Conservation (phyloP, 352 stramenopile genomes). For the Globisporangium viniferum region DNA sequence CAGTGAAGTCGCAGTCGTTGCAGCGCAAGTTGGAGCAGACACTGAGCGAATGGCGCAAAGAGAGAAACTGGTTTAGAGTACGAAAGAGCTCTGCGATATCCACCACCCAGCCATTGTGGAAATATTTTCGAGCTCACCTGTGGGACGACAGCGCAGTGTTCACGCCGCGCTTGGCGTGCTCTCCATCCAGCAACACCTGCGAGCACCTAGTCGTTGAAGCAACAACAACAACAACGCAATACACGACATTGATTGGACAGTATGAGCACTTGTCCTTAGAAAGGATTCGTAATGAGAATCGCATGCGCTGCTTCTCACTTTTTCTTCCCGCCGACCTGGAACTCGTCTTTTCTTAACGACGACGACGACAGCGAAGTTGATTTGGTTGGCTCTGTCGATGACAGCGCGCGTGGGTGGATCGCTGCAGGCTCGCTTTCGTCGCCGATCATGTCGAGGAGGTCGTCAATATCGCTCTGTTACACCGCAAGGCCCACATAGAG, state of each 20-base stretch:
- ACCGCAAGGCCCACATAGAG: background rate
- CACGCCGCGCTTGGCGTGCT: constrained; percentile 50
- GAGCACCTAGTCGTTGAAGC: constrained; percentile 38
- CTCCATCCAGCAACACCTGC: constrained; percentile 50
- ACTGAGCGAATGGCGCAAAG: constrained; percentile 15
- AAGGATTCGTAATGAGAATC: background rate
- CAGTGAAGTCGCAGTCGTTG: constrained; percentile 81
- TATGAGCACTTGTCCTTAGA: background rate
- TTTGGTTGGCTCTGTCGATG: background rate
- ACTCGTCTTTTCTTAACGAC: constrained; percentile 25
- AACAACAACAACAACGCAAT: background rate
- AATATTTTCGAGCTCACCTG: constrained; percentile 19
- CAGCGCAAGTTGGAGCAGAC: constrained; percentile 72
- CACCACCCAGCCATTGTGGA: background rate
- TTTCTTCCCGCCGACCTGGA: constrained; percentile 47
- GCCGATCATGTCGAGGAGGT: constrained; percentile 65
- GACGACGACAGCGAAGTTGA: constrained; percentile 7
- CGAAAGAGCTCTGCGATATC: background rate
- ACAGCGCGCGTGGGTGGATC: constrained; percentile 29
- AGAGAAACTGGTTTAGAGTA: background rate
- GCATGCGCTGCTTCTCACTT: constrained; percentile 31
- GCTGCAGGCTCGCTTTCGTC: constrained; percentile 32
- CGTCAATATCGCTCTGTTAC: constrained; percentile 62
- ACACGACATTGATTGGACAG: background rate
- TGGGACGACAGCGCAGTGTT: constrained; percentile 54